phyloP scores from a whole-genome alignment of 2,329 filamentous ascomycete genomes.

The Didymella exigua region DNA sequence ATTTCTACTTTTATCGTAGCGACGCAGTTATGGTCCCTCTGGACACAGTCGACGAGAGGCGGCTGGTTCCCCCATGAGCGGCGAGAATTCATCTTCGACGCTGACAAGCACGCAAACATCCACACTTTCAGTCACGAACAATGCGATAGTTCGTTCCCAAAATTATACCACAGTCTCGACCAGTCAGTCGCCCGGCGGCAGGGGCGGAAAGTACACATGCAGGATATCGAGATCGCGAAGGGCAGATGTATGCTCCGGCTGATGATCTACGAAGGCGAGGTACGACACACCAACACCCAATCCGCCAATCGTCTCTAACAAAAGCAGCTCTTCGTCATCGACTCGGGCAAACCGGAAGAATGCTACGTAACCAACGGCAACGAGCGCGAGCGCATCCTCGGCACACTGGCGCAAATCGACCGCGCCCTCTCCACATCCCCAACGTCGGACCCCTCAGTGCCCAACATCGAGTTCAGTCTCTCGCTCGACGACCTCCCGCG shows the following conservation, averaged over 20 bases:
- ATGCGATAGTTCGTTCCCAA: slow-evolving; percentile 42
- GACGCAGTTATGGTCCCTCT: slow-evolving; percentile 37
- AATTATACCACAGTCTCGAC: slow-evolving; percentile 40
- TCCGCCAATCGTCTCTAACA: slow-evolving; percentile 11
- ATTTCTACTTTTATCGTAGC: slow-evolving; percentile 39
- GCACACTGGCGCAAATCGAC: slow-evolving; percentile 43
- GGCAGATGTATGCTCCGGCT: slow-evolving; percentile 43
- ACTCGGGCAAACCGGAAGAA: slow-evolving; percentile 37
- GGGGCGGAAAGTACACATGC: slow-evolving; percentile 33
- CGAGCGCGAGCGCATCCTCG: slow-evolving; percentile 43
- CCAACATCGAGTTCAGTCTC: slow-evolving; percentile 42
- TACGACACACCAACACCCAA: slow-evolving; percentile 13
- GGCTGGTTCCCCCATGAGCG: slow-evolving; percentile 20
- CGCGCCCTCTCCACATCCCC: slow-evolving; percentile 37
- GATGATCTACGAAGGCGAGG: slow-evolving; percentile 40
- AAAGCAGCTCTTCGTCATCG: slow-evolving; percentile 38
- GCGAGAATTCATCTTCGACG: slow-evolving; percentile 31
- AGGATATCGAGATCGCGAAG: slow-evolving; percentile 38
- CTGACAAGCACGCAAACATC: slow-evolving; percentile 40
- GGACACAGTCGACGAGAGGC: slow-evolving; percentile 31
- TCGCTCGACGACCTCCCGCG: slow-evolving; percentile 42
- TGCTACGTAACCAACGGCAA: slow-evolving; percentile 45
- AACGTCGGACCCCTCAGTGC: slow-evolving; percentile 33
- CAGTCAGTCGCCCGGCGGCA: slow-evolving; percentile 31
- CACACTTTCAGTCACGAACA: slow-evolving; percentile 42